Conservation (phyloP, 164 flowering plant genomes). For the Piper betle region DNA sequence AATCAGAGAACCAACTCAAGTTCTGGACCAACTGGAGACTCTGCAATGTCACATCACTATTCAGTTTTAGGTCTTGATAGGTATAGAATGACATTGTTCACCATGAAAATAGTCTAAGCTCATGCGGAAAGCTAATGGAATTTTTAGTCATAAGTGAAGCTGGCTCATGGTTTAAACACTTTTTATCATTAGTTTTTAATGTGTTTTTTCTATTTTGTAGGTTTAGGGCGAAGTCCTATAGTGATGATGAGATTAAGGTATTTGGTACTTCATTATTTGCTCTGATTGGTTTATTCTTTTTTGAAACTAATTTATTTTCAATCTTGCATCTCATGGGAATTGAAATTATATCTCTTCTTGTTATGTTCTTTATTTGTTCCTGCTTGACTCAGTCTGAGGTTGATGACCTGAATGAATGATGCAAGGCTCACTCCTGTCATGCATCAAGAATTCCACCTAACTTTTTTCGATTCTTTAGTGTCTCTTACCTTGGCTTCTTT, state of each 20-base stretch:
- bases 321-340: too few species aligned
- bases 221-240: constrained; percentile 50
- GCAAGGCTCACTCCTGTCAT: too few species aligned
- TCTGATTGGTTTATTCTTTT: too few species aligned
- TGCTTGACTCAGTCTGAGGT: too few species aligned
- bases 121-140: neutral
- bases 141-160: neutral
- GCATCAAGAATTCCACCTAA: too few species aligned
- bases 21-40: constrained; percentile 24
- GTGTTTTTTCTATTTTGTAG: constrained; percentile 17
- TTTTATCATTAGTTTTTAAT: neutral
- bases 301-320: too few species aligned
- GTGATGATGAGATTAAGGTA: constrained; percentile 95
- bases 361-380: too few species aligned
- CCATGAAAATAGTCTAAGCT: neutral
- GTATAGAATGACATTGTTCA: constrained; percentile 20
- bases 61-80: constrained; percentile 85
- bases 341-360: too few species aligned
- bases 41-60: constrained; percentile 75
- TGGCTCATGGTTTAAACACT: neutral
- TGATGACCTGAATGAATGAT: too few species aligned
- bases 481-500: too few species aligned
- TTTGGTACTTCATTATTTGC: neutral
- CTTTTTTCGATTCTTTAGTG: too few species aligned
- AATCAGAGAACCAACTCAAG: constrained; percentile 32